Evolutionary conservation across 495 filamentous ascomycete genomes (phyloP).

Genomic region (Aspergillus cavernicola): DNA sequence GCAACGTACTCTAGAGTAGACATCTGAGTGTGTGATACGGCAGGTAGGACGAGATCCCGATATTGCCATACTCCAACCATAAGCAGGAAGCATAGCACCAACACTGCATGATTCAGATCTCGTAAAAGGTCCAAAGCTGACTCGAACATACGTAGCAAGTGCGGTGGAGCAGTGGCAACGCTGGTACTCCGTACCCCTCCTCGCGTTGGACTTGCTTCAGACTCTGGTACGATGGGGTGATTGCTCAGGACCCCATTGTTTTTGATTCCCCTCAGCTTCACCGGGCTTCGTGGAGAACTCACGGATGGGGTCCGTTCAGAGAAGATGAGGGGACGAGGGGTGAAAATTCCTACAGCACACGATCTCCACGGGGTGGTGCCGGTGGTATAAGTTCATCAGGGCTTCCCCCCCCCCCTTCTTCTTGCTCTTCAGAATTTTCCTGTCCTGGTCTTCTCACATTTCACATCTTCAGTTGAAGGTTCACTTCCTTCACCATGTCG

Average conservation of each 20-base stretch:
- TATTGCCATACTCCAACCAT: no score
- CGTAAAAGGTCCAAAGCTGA: no score
- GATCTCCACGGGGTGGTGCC: neutral
- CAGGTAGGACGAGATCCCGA: no score
- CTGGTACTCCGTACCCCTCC: neutral
- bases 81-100: no score
- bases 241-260: neutral
- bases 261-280: conserved; percentile 1
- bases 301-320: neutral
- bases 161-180: neutral
- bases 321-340: neutral
- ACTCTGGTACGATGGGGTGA: neutral
- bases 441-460: neutral
- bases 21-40: no score
- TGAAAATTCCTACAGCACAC: neutral
- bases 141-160: neutral
- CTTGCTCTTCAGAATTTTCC: neutral
- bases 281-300: neutral
- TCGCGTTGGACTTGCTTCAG: neutral
- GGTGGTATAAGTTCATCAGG: neutral
- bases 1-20: no score
- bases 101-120: no score
- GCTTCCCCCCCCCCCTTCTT: neutral
- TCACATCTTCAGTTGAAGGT: neutral
- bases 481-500: neutral